Base-by-base conservation (phyloP, 805 yeast species). In the Myxozyma melibiosi region DNA sequence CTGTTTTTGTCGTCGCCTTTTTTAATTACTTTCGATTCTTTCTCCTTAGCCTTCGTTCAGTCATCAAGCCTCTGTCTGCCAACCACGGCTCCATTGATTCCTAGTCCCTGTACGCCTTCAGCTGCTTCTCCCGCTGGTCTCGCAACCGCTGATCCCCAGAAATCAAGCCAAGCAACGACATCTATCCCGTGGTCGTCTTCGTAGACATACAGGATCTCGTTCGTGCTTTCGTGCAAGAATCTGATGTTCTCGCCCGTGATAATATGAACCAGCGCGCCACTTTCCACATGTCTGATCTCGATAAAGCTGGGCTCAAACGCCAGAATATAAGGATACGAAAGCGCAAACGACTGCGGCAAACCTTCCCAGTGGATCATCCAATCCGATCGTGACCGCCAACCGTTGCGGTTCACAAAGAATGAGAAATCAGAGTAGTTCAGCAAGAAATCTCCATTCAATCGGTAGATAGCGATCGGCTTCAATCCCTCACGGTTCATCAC, bases 321-420 rank as follows among this genome's bases (percentile, higher is more conserved):
- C 49, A 94, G 74, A 53, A 94, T 76, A 69, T 90, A 92, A 2
- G 99, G 99, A 74, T 91, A 92, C 81, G 96, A 90, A 44, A 94
- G 78, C 16, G 97, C 95, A 71, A 94, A 90, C 60, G 85, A 84
- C 68, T 87, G 94, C 4, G 99, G 98, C 50, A 84, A 81, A 35
- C 98, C 97, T 74, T 94, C 98, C 99, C 99, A 94, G 69, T 87
- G 84, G 51, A 94, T 86, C 63, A 91, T 86, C 91, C 96, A 91
- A 50, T 89, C 92, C 42, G 94, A 89, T 62, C 91, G 83, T 18
- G 95, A 86, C 65, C 97, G 81, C 99, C 99, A 94, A 24, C 99
- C 99, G 71, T 91, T 91, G 57, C 87, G 81, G 68, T 94, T 91
- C 65, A 94, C 95, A 73, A 88, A 90, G 72, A 94, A 94, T 45